phyloP scores from a whole-genome alignment of 495 filamentous ascomycete species.

The Aspergillus indologenus region DNA sequence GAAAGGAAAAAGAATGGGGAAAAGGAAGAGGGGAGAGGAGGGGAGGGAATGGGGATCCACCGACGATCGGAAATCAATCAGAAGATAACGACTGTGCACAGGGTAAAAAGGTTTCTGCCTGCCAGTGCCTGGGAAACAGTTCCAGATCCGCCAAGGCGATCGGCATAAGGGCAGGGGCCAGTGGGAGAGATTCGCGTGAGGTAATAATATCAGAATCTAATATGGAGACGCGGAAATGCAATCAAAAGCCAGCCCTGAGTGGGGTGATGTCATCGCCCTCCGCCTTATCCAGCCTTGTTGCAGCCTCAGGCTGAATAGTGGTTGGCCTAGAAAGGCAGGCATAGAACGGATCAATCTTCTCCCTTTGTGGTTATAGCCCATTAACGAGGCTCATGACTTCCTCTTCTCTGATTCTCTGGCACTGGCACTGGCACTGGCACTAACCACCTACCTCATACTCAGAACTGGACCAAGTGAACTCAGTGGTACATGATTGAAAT shows the following conservation, averaged over 20 bases:
- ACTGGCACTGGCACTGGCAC: no score
- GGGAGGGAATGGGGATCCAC: constrained; percentile 3
- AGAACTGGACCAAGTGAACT: no score
- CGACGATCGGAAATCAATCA: neutral
- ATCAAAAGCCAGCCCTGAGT: neutral
- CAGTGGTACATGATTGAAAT: no score
- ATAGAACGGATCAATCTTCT: no score
- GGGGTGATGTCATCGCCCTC: neutral
- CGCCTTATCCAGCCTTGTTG: neutral
- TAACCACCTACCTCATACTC: no score
- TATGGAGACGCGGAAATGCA: neutral
- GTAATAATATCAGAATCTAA: neutral
- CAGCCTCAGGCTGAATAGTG: neutral
- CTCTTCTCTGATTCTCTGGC: no score
- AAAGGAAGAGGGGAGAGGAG: neutral
- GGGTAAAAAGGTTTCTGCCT: neutral
- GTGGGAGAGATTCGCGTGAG: neutral
- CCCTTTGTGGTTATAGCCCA: no score
- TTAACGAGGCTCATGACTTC: no score
- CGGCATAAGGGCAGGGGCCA: neutral
- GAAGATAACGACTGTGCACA: neutral
- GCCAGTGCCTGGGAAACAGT: neutral
- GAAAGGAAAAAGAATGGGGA: neutral
- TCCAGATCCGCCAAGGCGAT: constrained; percentile 1
- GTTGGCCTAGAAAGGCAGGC: no score